phyloP scores from a whole-genome alignment of 139 green algal species.

The Chlorella sorokiniana region DNA sequence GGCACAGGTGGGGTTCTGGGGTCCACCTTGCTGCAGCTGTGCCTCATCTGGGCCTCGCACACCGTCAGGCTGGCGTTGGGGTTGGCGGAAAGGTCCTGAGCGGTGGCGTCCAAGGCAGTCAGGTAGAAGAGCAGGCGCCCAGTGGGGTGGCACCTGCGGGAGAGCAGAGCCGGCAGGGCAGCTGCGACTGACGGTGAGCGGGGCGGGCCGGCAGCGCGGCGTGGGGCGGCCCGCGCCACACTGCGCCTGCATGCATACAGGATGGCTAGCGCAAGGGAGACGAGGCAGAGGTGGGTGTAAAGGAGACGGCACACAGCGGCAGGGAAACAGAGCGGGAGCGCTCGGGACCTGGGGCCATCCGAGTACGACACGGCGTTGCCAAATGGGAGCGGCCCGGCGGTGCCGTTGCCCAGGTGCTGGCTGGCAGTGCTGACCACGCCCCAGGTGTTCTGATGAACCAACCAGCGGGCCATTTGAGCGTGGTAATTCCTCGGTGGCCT shows the following conservation, averaged over 20 bases:
- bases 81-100: constrained; percentile 35
- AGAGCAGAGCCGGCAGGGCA: neutral
- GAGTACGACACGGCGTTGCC: constrained; percentile 53
- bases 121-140: constrained; percentile 65
- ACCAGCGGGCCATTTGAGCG: constrained; percentile 53
- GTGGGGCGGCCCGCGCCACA: too few relatives aligned
- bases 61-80: constrained; percentile 32
- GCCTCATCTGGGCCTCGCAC: constrained; percentile 33
- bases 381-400: constrained; percentile 17
- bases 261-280: too few relatives aligned
- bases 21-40: constrained; percentile 21
- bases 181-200: too few relatives aligned
- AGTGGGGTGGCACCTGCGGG: constrained; percentile 28
- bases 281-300: too few relatives aligned
- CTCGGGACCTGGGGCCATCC: constrained; percentile 41
- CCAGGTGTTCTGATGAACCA: constrained; percentile 52
- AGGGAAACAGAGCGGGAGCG: too few relatives aligned
- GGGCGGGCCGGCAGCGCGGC: too few relatives aligned
- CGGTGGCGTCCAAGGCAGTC: constrained; percentile 44
- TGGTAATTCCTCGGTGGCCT: constrained; percentile 43
- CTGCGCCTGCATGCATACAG: too few relatives aligned
- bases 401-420: constrained; percentile 7
- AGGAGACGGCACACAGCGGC: too few relatives aligned
- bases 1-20: constrained; percentile 51
- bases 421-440: constrained; percentile 49